Evolutionary conservation across 192 early-diverging fungal genomes (phyloP), one percentile per base, ranked within the genome.

Genomic region (Umbelopsis ramanniana): DNA sequence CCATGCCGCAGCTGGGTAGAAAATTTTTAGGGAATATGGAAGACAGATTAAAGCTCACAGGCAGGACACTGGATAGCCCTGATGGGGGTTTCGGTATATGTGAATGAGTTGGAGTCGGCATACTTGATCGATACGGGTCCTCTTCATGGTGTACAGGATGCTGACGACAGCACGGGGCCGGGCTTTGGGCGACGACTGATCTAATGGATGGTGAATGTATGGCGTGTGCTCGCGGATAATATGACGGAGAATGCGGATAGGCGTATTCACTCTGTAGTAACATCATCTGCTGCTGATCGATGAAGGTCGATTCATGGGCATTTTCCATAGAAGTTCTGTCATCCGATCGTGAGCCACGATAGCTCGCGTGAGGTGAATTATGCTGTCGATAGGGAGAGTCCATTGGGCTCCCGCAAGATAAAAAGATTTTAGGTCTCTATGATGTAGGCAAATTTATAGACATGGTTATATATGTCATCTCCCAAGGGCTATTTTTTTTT

Each of bases 231-330:
- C 24, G 57, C 15, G 57, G 57, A 63, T 63, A 63, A 29, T 35
- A 26, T 7, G 57, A 38, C 6, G 57, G 26, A 15, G 57, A 35
- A 37, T 63, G 10, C 19, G 57, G 57, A 37, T 63, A 63, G 57
- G 26, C 33, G 11, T 35, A 63, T 63, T 14, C 29, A 63, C 57
- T 63, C 14, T 63, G 57, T 63, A 35, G 35, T 63, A 63, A 29
- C 10, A 19, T 63, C 57, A 37, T 37, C 0, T 43, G 26, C 5
- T 63, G 29, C 6, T 19, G 24, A 35, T 63, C 29, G 57, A n/a
- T 37, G 11, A 12, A 19, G 3, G 26, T 22, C 17, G 57, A 12
- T 12, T 6, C 33, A 14, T 37, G 57, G 4, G 10, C 33, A 37
- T n/a, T 26, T 29, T 14, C 57, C 15, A 14, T 6, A 15, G 11